These are phyloP conservation scores for Ceratocystis destructans DNA, from an alignment of 2,329 filamentous ascomycete species.

Conservation along the genomic window DNA sequence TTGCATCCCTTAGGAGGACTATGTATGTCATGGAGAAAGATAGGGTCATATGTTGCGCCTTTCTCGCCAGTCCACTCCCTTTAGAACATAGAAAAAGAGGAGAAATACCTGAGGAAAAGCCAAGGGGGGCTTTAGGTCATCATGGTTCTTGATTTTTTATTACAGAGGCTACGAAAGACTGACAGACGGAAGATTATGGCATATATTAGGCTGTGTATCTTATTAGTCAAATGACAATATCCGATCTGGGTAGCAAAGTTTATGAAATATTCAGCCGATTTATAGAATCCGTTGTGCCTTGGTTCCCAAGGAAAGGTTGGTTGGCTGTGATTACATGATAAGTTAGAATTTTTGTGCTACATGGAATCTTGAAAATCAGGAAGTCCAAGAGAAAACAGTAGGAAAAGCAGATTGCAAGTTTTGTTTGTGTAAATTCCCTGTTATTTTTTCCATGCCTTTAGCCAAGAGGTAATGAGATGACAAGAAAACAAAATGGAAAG, in stretches of 20 bases:
- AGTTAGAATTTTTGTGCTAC: background rate
- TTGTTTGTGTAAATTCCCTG: background rate
- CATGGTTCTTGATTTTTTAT: conserved; percentile 7
- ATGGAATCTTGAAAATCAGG: background rate
- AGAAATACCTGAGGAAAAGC: background rate
- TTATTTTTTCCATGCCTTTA: background rate
- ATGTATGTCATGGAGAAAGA: background rate
- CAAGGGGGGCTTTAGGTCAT: background rate
- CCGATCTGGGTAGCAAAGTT: conserved; percentile 5
- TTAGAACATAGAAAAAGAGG: conserved; percentile 8
- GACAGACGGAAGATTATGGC: conserved; percentile 9
- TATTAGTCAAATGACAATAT: conserved; percentile 10
- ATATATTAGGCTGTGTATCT: conserved; percentile 14
- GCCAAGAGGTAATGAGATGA: background rate
- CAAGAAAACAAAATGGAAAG: background rate
- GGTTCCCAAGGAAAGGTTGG: background rate
- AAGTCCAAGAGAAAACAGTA: background rate
- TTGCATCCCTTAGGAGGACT: conserved; percentile 1
- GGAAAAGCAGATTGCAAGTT: background rate
- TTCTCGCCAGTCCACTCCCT: background rate
- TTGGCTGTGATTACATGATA: background rate
- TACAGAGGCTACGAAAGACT: conserved; percentile 1
- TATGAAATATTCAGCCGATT: background rate
- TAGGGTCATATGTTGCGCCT: background rate
- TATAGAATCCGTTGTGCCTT: background rate